phyloP scores from a whole-genome alignment of 1,139 yeast genomes.

The Taiozyma onychis region DNA sequence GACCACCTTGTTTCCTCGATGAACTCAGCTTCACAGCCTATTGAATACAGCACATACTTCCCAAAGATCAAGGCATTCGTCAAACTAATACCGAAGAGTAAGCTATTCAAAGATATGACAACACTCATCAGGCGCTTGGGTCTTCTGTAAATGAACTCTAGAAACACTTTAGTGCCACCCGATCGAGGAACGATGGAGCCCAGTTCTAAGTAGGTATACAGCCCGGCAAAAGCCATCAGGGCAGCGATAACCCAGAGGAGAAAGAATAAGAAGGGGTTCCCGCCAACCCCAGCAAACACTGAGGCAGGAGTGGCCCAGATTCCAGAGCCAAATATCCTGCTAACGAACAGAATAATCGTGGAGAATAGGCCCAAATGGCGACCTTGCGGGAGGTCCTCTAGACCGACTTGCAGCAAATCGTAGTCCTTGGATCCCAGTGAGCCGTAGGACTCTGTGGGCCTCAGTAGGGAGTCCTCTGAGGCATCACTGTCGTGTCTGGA shows the following conservation, averaged over 20 bases:
- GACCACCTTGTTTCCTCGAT: conserved; percentile 27
- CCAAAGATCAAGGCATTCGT: conserved; percentile 69
- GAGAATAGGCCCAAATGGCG: conserved; percentile 67
- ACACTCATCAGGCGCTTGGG: conserved; percentile 60
- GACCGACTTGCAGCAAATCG: conserved; percentile 9
- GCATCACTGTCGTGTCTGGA: conserved; percentile 5
- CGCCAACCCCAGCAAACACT: conserved; percentile 61
- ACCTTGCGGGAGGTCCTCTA: conserved; percentile 64
- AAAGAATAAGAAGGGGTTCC: conserved; percentile 55
- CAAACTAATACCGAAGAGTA: conserved; percentile 58
- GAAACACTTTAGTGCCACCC: conserved; percentile 69
- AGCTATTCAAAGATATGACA: conserved; percentile 48
- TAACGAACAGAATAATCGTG: conserved; percentile 55
- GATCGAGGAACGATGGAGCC: conserved; percentile 67
- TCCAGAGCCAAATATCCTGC: conserved; percentile 73
- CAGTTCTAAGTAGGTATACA: conserved; percentile 59
- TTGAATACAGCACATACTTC: conserved; percentile 49
- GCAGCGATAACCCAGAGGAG: conserved; percentile 60
- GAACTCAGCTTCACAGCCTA: conserved; percentile 38
- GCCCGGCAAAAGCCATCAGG: conserved; percentile 56
- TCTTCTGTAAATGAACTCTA: conserved; percentile 56
- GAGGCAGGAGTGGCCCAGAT: conserved; percentile 69
- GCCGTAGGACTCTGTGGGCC: not conserved
- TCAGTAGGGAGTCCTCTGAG: not conserved
- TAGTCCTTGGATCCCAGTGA: conserved; percentile 1